Conservation (phyloP, 805 yeast genomes). For the Ogataea siamensis region DNA sequence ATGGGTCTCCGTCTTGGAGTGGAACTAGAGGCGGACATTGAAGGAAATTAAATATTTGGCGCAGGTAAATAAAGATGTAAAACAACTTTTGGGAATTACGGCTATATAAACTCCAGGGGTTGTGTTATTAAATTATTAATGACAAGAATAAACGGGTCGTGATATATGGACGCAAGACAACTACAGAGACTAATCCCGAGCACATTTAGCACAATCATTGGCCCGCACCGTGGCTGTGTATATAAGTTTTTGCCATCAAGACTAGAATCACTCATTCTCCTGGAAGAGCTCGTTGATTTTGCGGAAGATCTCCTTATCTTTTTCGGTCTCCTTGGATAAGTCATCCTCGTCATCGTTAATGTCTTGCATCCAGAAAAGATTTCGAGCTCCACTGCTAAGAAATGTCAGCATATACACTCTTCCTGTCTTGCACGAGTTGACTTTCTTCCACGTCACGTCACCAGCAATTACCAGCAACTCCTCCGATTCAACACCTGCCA, state of each 20-base stretch:
- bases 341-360: constrained; percentile 62
- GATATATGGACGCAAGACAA: too few species aligned
- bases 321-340: constrained; percentile 51
- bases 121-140: too few species aligned
- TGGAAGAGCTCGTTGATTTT: constrained; percentile 49
- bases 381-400: constrained; percentile 39
- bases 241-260: background rate
- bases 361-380: constrained; percentile 76
- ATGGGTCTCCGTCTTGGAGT: constrained; percentile 16
- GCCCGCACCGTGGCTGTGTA: too few species aligned
- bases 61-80: constrained; percentile 5
- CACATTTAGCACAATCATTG: too few species aligned
- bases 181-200: too few species aligned
- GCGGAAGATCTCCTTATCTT: constrained; percentile 50
- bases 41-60: constrained; percentile 5
- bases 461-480: constrained; percentile 79
- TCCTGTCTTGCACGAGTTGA: constrained; percentile 69
- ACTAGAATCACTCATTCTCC: constrained; percentile 22
- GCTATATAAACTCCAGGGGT: too few species aligned
- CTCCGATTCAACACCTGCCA: constrained; percentile 45
- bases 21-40: constrained; percentile 18
- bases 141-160: too few species aligned
- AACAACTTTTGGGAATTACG: too few species aligned
- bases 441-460: constrained; percentile 75
- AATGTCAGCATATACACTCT: constrained; percentile 53